Conservation (phyloP, 192 early-diverging fungal genomes). For the Umbelopsis sp. region DNA sequence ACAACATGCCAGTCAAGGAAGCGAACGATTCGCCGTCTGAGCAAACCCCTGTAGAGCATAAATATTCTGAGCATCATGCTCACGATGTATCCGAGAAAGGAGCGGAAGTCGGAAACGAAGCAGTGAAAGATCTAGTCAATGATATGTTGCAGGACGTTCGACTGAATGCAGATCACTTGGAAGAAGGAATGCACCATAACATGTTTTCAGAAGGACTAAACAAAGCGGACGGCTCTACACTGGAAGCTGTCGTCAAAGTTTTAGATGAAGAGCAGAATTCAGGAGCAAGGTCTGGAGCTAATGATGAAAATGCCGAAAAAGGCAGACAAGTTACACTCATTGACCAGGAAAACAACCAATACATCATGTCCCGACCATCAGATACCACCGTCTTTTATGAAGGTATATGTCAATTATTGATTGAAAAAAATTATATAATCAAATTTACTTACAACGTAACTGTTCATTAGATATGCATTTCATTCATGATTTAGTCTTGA, state of each 20-base stretch:
- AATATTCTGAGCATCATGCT: constrained; percentile 21
- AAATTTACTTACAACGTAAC: too few species aligned
- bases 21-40: not conserved
- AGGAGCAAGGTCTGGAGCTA: not conserved
- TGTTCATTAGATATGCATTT: constrained; percentile 42
- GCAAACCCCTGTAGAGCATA: not conserved
- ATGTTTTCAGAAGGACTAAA: constrained; percentile 29
- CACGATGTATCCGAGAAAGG: constrained; percentile 19
- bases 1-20: not conserved
- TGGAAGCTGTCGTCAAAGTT: constrained; percentile 50
- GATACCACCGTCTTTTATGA: constrained; percentile 52
- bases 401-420: constrained; percentile 27
- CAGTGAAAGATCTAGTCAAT: constrained; percentile 34
- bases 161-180: constrained; percentile 44
- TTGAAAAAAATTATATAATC: too few species aligned
- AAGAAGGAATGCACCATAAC: constrained; percentile 43
- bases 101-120: constrained; percentile 8
- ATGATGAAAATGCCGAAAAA: constrained; percentile 31
- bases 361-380: constrained; percentile 48
- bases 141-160: constrained; percentile 47
- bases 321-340: constrained; percentile 43
- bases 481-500: constrained; percentile 47
- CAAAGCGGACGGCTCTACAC: constrained; percentile 19
- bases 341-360: constrained; percentile 59
- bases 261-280: constrained; percentile 32